phyloP scores from a whole-genome alignment of 2,329 filamentous ascomycete species.

The Exophiala aquamarina region DNA sequence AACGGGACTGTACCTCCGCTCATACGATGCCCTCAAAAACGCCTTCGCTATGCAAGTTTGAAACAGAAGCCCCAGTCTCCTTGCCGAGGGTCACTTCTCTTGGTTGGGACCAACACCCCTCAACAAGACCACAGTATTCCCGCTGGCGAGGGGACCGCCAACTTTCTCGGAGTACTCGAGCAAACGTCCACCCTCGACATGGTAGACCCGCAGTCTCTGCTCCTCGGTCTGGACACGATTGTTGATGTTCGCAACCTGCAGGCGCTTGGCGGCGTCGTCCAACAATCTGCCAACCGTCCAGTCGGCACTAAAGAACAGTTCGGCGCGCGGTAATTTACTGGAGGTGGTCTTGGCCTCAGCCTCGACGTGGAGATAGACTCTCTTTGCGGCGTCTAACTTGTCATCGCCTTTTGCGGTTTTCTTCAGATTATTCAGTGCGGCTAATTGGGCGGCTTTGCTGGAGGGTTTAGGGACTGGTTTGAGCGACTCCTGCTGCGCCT shows the following conservation, averaged over 20 bases:
- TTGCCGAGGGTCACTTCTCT: conserved; percentile 15
- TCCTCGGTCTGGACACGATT: conserved; percentile 51
- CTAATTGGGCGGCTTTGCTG: conserved; percentile 62
- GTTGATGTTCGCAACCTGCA: conserved; percentile 47
- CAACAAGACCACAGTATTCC: conserved; percentile 86
- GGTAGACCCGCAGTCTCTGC: conserved; percentile 81
- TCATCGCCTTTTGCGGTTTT: conserved; percentile 86
- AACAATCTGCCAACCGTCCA: conserved; percentile 79
- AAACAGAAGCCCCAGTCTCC: neutral
- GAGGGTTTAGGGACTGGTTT: conserved; percentile 45
- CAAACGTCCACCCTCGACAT: conserved; percentile 84
- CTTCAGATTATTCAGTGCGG: conserved; percentile 76
- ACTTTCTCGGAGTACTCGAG: conserved; percentile 88
- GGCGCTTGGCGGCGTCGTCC: conserved; percentile 44
- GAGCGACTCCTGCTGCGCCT: conserved; percentile 67
- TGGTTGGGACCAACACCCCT: conserved; percentile 76
- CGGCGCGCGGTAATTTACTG: conserved; percentile 76
- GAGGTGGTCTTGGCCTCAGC: conserved; percentile 76
- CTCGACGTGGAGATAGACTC: conserved; percentile 89
- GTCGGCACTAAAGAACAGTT: conserved; percentile 77
- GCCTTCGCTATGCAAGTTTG: conserved; percentile 16
- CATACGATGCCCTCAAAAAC: too few relatives aligned
- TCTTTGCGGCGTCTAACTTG: conserved; percentile 75
- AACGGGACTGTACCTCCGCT: too few relatives aligned
- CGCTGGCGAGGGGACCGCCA: conserved; percentile 69